Conservation (phyloP, 306 rosid genomes). For the Bauhinia variegata region DNA sequence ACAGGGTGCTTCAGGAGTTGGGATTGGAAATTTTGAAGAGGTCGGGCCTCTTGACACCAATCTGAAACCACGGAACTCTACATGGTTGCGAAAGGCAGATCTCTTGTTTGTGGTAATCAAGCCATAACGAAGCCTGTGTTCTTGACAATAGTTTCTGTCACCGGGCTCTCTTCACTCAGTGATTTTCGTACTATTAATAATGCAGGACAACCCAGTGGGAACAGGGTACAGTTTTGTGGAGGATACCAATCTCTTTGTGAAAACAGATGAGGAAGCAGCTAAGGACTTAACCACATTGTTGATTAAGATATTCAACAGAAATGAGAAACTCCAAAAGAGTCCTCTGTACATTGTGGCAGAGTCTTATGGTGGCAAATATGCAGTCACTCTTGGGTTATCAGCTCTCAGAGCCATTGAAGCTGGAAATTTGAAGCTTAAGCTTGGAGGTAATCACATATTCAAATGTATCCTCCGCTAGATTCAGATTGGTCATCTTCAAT, state of each 20-base stretch:
- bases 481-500: not conserved
- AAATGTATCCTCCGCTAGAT: not conserved
- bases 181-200: not conserved
- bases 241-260: slow-evolving; percentile 38
- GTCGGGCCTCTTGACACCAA: slow-evolving; percentile 71
- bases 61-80: slow-evolving; percentile 72
- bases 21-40: slow-evolving; percentile 84
- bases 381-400: slow-evolving; percentile 50
- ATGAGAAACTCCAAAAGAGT: slow-evolving; percentile 44
- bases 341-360: slow-evolving; percentile 58
- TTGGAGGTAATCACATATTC: slow-evolving; percentile 41
- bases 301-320: slow-evolving; percentile 39
- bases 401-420: slow-evolving; percentile 47
- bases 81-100: slow-evolving; percentile 79
- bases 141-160: not conserved
- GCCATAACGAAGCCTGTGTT: not conserved
- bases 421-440: slow-evolving; percentile 44
- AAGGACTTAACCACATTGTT: slow-evolving; percentile 47
- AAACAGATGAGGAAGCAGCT: slow-evolving; percentile 56
- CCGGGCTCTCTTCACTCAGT: not conserved
- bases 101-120: slow-evolving; percentile 71
- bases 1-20: slow-evolving; percentile 90
- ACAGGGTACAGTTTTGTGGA: slow-evolving; percentile 62
- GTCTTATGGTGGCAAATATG: slow-evolving; percentile 64
- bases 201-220: slow-evolving; percentile 61